These are phyloP conservation scores for Rosa hybrid DNA, from an alignment of 331 rosid genomes.

Conservation along the genomic window DNA sequence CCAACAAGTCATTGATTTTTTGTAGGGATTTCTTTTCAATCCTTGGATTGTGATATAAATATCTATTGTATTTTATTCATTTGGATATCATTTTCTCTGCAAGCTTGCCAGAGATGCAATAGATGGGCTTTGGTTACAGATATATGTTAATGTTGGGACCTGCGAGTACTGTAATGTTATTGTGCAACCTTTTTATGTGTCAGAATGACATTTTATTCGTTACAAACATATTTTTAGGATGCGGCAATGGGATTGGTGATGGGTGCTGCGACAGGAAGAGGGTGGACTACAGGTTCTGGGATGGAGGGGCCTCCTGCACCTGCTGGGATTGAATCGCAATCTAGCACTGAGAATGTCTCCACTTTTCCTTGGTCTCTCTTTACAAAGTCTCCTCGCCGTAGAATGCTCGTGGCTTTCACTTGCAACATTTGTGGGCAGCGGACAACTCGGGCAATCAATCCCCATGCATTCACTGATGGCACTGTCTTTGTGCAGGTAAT, in stretches of 20 bases:
- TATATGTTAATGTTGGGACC: not conserved
- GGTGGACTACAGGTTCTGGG: conserved; percentile 98
- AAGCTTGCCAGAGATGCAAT: not conserved
- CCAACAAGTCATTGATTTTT: not conserved
- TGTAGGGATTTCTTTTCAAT: not conserved
- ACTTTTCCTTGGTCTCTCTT: conserved; percentile 99
- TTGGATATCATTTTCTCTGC: not conserved
- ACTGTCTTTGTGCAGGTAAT: conserved; percentile 97
- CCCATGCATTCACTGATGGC: conserved; percentile 97
- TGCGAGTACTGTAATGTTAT: not conserved
- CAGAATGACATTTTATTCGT: not conserved
- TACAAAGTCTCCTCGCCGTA: conserved; percentile 90
- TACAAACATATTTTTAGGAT: conserved; percentile 46
- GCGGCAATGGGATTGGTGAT: conserved; percentile 94
- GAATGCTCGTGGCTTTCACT: conserved; percentile 92
- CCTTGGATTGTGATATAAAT: not conserved
- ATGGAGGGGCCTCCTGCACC: conserved; percentile 96
- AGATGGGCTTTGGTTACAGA: not conserved
- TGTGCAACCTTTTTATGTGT: not conserved
- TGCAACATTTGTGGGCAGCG: conserved; percentile 93
- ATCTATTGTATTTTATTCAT: not conserved
- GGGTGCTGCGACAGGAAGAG: conserved; percentile 85
- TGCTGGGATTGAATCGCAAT: conserved; percentile 47
- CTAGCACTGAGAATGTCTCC: conserved; percentile 65
- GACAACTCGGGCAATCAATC: conserved; percentile 91